Conservation (phyloP, 176 grass and related monocot species). For the Aegilops longissima region DNA sequence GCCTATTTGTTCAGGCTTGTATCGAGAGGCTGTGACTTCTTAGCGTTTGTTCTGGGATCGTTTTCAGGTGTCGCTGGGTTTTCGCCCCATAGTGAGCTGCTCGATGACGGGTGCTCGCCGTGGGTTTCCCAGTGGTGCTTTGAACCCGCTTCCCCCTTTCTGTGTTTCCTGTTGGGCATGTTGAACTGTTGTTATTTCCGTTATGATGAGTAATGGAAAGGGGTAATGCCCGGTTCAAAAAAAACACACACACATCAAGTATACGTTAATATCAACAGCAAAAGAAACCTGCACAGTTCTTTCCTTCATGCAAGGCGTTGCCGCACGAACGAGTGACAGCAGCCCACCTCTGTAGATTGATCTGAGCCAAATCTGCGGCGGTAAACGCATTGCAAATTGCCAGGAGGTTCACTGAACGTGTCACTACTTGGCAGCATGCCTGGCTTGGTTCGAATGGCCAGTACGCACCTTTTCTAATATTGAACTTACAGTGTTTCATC, state of each 20-base stretch:
- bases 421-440: not conserved
- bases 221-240: no score
- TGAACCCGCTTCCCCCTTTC: no score
- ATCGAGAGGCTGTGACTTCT: rapidly evolving
- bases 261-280: not conserved
- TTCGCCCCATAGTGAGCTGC: no score
- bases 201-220: no score
- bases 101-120: no score
- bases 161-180: no score
- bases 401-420: not conserved
- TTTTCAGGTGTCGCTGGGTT: no score
- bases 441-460: not conserved
- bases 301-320: not conserved
- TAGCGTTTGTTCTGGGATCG: no score
- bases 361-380: not conserved
- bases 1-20: no score
- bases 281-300: not conserved
- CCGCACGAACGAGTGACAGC: not conserved
- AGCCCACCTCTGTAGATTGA: not conserved
- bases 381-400: not conserved
- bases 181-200: no score
- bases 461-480: not conserved
- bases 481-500: not conserved
- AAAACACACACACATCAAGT: not conserved
- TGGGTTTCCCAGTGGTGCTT: no score